A percentile compares a stretch with the other conserved stretches of the same genome.
These are phyloP conservation scores for Trichocomaceae sp. DNA, from an alignment of 2,329 filamentous ascomycete species.

Conservation along the genomic window DNA sequence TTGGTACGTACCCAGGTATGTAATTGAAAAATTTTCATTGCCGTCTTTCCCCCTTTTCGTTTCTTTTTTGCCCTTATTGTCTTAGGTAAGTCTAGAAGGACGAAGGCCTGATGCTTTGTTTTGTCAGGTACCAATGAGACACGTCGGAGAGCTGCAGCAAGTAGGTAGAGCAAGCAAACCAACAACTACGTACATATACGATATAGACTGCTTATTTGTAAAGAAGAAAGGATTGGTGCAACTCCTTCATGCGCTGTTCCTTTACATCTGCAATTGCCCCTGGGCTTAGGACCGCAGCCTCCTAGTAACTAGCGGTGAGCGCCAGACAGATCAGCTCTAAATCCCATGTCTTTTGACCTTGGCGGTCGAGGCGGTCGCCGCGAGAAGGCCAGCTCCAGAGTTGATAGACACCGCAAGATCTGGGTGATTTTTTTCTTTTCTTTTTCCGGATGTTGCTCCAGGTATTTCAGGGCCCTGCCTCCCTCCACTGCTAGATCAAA, in stretches of 20 bases:
- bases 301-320: constrained; percentile 7
- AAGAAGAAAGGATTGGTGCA: neutral
- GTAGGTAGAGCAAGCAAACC: no score
- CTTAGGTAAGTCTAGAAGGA: neutral
- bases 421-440: neutral
- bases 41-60: no score
- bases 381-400: neutral
- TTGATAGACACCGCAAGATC: constrained; percentile 4
- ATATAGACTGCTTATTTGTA: neutral
- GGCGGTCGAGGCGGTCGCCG: neutral
- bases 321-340: constrained; percentile 6
- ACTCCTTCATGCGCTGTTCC: neutral
- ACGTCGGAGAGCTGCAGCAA: neutral
- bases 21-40: no score
- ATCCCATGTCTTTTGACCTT: constrained; percentile 2
- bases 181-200: neutral
- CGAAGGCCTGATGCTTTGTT: neutral
- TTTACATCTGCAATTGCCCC: neutral
- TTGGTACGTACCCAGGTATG: no score
- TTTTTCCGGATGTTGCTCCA: neutral
- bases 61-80: neutral
- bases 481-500: neutral
- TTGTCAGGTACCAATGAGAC: neutral
- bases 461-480: neutral
- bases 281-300: neutral